Evolutionary conservation across 352 stramenopile genomes (phyloP), one percentile per base, ranked within the genome.

Genomic region (Pythium chondricola): DNA sequence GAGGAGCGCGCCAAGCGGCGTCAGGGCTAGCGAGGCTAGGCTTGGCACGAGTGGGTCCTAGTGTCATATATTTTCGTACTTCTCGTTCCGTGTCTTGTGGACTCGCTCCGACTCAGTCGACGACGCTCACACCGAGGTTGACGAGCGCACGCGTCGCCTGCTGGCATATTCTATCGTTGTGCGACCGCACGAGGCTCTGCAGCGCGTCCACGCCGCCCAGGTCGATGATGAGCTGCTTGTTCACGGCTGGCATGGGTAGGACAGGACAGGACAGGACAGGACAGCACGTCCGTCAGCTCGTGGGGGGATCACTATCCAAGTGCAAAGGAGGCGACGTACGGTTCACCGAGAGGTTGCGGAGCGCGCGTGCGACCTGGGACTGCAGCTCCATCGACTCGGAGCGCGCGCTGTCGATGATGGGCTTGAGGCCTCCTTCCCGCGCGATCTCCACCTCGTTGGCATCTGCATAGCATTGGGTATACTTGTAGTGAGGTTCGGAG

Each of bases 271-370:
- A n/a, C n/a, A n/a, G n/a, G n/a, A n/a, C n/a, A n/a, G n/a, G n/a
- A n/a, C n/a, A n/a, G n/a, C n/a, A n/a, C n/a, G n/a, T n/a, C n/a
- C n/a, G n/a, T n/a, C n/a, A n/a, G n/a, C n/a, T n/a, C n/a, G n/a
- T n/a, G n/a, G n/a, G n/a, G n/a, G n/a, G n/a, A n/a, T n/a, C n/a
- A n/a, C n/a, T n/a, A n/a, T 33, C 29, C 38, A 10, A 17, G 30
- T 32, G 9, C 26, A 14, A 45, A 27, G 29, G 11, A 21, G 8
- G 43, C 14, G 13, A 83, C 82, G 44, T 79, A 93, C 83, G 71
- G 48, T 97, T 96, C 30, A 98, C 88, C 14, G 85, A 96, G 21
- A 98, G 71, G 49, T 98, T 98, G 37, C 93, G 75, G 32, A 98
- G 69, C n/a, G 91, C 88, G 17, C 91, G 84, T 9, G 85, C 87